phyloP scores from a whole-genome alignment of 331 rosid species.

The Rhamnella rubrinervis region DNA sequence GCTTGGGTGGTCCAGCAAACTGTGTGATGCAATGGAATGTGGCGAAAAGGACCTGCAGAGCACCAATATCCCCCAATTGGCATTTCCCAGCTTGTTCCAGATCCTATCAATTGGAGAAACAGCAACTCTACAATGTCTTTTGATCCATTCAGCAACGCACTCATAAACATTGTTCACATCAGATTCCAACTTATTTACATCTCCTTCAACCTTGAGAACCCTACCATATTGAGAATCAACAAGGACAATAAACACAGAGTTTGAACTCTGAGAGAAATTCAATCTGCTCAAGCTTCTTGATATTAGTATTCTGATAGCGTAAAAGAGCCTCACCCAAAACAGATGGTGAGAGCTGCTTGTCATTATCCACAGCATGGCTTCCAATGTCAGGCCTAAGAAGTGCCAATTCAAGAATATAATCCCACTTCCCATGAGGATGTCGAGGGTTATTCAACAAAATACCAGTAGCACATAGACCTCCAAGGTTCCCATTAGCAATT shows the following conservation, averaged over 20 bases:
- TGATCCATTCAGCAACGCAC: slow-evolving; percentile 94
- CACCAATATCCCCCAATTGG: slow-evolving; percentile 92
- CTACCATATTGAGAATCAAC: slow-evolving; percentile 92
- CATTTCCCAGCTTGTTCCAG: slow-evolving; percentile 96
- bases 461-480: slow-evolving; percentile 84
- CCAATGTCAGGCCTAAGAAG: slow-evolving; percentile 79
- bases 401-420: slow-evolving; percentile 80
- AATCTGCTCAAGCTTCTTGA: slow-evolving; percentile 86
- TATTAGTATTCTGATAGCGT: slow-evolving; percentile 70
- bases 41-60: slow-evolving; percentile 84
- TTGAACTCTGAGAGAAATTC: slow-evolving; percentile 52
- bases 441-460: slow-evolving; percentile 73
- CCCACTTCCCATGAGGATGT: slow-evolving; percentile 95
- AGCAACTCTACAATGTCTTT: slow-evolving; percentile 67
- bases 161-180: slow-evolving; percentile 80
- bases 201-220: slow-evolving; percentile 95
- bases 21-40: slow-evolving; percentile 82
- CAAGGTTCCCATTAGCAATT: slow-evolving; percentile 81
- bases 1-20: slow-evolving; percentile 83
- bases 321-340: slow-evolving; percentile 81
- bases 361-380: slow-evolving; percentile 49
- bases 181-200: slow-evolving; percentile 74
- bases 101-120: slow-evolving; percentile 88
- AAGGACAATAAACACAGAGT: slow-evolving; percentile 74
- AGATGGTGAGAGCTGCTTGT: slow-evolving; percentile 54